Conservation (phyloP, 164 flowering plant species). For the Liquidambar formosana region DNA sequence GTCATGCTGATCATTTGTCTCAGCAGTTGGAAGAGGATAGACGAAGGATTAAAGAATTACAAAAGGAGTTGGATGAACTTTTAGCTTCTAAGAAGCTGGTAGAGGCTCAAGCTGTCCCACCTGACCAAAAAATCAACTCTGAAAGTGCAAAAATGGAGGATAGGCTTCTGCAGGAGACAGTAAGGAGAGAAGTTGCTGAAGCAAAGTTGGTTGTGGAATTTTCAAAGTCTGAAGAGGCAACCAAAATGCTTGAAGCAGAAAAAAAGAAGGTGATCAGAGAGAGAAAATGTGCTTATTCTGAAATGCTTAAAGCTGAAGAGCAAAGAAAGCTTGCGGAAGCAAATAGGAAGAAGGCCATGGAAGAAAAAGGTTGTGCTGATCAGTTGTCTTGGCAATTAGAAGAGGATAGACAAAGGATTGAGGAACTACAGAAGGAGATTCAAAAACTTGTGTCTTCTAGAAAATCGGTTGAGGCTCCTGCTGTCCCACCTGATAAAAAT, state of each 20-base stretch:
- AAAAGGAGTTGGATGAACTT: slow-evolving; percentile 27
- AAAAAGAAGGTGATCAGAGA: slow-evolving; percentile 34
- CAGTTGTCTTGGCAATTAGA: slow-evolving; percentile 40
- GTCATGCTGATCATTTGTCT: slow-evolving; percentile 33
- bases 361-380: slow-evolving; percentile 43
- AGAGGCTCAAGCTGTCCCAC: slow-evolving; percentile 2
- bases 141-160: slow-evolving; percentile 23
- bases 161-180: slow-evolving; percentile 4
- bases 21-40: slow-evolving; percentile 27
- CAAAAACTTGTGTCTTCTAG: slow-evolving; percentile 30
- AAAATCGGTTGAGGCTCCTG: slow-evolving; percentile 9
- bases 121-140: slow-evolving; percentile 8
- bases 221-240: slow-evolving; percentile 20
- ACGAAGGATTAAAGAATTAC: slow-evolving; percentile 22
- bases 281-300: slow-evolving; percentile 47
- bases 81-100: slow-evolving; percentile 21
- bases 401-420: slow-evolving; percentile 35
- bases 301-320: slow-evolving; percentile 37
- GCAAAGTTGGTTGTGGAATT: slow-evolving; percentile 16
- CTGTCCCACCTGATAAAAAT: slow-evolving; percentile 12
- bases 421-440: slow-evolving; percentile 38
- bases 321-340: slow-evolving; percentile 32
- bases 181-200: slow-evolving; percentile 15
- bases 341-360: slow-evolving; percentile 34
- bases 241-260: slow-evolving; percentile 35